phyloP scores from a whole-genome alignment of 345 rosid species.

The Odontarrhena argentea region DNA sequence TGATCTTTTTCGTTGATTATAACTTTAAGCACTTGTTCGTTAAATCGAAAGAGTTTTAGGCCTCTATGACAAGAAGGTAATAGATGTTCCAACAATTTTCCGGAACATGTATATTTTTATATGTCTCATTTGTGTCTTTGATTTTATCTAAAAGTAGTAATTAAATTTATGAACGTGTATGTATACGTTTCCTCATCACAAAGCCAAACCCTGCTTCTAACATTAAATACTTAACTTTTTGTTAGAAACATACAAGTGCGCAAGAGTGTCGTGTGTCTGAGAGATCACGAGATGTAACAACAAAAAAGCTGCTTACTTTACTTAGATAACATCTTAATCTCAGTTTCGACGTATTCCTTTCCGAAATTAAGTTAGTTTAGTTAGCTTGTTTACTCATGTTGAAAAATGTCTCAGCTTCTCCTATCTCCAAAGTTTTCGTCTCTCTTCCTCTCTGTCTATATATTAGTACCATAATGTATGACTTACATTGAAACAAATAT shows the following conservation, averaged over 20 bases:
- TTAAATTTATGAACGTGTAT: constrained; percentile 23
- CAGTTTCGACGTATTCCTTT: constrained; percentile 35
- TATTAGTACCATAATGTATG: neutral
- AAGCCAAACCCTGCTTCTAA: constrained; percentile 18
- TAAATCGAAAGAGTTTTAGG: too few relatives aligned
- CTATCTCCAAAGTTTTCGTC: constrained; percentile 31
- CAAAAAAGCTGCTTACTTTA: constrained; percentile 32
- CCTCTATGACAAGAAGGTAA: too few relatives aligned
- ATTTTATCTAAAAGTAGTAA: neutral
- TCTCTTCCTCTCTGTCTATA: neutral
- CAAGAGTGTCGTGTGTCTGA: constrained; percentile 25
- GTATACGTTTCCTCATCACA: constrained; percentile 31
- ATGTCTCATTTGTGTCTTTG: constrained; percentile 1
- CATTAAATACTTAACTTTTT: neutral
- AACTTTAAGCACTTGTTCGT: too few relatives aligned
- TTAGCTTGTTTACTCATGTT: constrained; percentile 25
- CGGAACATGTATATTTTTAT: neutral
- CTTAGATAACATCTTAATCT: constrained; percentile 36
- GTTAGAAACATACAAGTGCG: neutral
- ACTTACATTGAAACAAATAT: neutral
- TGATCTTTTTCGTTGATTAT: too few relatives aligned
- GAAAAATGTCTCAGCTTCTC: constrained; percentile 35
- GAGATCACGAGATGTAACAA: constrained; percentile 30
- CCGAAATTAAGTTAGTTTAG: constrained; percentile 18
- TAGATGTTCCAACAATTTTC: neutral